Evolutionary conservation across 176 grass and related monocot species (phyloP), one percentile per base, ranked within the genome.

Genomic region (Metroxylon sagu): DNA sequence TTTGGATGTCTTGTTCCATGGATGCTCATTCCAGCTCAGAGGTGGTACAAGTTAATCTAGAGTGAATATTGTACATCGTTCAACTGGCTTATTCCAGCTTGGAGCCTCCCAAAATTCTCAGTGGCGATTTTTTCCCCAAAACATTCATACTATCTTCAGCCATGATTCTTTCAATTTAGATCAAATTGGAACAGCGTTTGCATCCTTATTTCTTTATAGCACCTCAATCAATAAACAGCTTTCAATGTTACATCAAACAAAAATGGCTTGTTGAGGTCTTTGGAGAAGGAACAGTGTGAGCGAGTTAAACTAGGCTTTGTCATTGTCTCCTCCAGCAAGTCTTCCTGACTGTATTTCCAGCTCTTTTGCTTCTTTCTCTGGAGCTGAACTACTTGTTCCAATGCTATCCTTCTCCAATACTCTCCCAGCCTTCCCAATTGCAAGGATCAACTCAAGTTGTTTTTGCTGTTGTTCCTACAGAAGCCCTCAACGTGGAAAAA

Each of bases 391-490:
- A 39, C 57, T 66, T 56, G 26, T 56, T 67, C 5, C 65, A 29
- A 61, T 48, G 5, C 52, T 77, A n/a, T 21, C 56, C 66, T 75
- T 53, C 19, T 70, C 21, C 29, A 80, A 60, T 60, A 67, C 25
- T 43, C 48, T 89, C 49, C 74, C 68, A 62, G 69, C 69, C 62
- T 83, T 76, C 2, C 72, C 85, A 59, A 89, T 85, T 53, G 85
- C 79, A 50, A 95, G 78, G 71, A 89, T 83, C 23, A 95, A 58
- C 39, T 95, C 76, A 43, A 95, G 78, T 62, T 95, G 89, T 66
- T 89, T 95, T 65, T 89, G 76, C 17, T 95, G 89, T 75, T 95
- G 89, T 78, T 89, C 89, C 89, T 95, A 72, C 66, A 73, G 18
- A 54, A 23, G 8, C 12, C 8, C 35, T 43, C 35, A 43, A 14